Conservation (phyloP, 139 green algal genomes). For the Mychonastes homosphaera region DNA sequence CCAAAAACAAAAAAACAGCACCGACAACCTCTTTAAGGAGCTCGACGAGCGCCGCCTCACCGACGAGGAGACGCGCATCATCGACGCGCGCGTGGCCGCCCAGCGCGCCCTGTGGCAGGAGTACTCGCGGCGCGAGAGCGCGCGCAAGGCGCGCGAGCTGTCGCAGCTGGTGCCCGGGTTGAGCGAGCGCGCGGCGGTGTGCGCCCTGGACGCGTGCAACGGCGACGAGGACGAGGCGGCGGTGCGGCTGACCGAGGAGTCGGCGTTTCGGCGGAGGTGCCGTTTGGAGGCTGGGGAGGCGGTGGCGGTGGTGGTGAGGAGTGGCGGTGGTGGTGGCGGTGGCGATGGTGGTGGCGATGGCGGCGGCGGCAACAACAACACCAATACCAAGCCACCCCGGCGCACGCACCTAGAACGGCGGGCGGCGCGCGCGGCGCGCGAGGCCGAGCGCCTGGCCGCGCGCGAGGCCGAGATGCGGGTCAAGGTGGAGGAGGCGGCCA, state of each 20-base stretch:
- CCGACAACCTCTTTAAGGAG: conserved; percentile 64
- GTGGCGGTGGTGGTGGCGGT: no score
- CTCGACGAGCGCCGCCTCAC: conserved; percentile 64
- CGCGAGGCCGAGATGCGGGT: no score
- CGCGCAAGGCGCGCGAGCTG: conserved; percentile 58
- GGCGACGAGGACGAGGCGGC: conserved; percentile 60
- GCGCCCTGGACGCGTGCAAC: conserved; percentile 50
- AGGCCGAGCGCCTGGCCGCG: no score
- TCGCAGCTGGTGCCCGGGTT: conserved; percentile 50
- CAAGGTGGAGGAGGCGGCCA: no score
- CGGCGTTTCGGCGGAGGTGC: conserved; percentile 32
- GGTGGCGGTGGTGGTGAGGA: no score
- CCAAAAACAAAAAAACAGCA: conserved; percentile 35
- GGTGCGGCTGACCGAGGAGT: conserved; percentile 35
- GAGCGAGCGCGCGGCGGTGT: conserved; percentile 34
- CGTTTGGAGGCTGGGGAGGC: no score
- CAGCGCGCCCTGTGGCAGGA: conserved; percentile 60
- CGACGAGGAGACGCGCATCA: conserved; percentile 60
- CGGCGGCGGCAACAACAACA: no score
- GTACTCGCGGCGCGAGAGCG: conserved; percentile 54
- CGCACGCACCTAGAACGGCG: no score
- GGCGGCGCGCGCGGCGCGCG: no score
- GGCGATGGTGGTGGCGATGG: no score
- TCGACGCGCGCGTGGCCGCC: conserved; percentile 53
- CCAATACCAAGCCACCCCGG: no score